Percentiles rank a stretch among this genome's conserved stretches.
phyloP scores from a whole-genome alignment of 2,329 filamentous ascomycete species.

The Trematosphaeria pertusa region DNA sequence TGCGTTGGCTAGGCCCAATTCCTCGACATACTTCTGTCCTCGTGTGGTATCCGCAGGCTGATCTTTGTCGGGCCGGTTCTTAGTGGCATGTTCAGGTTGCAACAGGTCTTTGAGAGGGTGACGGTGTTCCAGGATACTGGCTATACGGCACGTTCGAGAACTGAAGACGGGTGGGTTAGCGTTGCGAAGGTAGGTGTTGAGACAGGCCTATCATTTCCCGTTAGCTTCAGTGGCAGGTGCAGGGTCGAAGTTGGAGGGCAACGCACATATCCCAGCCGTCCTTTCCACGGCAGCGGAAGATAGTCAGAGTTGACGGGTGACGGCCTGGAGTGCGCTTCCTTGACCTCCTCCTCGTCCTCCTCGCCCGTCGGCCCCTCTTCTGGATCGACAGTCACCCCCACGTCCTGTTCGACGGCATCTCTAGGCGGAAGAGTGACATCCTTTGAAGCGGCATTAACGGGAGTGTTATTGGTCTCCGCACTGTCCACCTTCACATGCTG shows the following conservation, averaged over 20 bases:
- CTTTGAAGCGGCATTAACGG: conserved; percentile 18
- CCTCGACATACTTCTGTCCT: conserved; percentile 77
- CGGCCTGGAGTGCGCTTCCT: conserved; percentile 66
- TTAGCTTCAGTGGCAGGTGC: conserved; percentile 23
- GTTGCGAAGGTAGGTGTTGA: conserved; percentile 88
- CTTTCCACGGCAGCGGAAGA: conserved; percentile 88
- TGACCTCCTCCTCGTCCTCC: conserved; percentile 61
- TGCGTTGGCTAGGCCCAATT: conserved; percentile 80
- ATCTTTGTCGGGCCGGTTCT: conserved; percentile 82
- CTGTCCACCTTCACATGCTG: conserved; percentile 37
- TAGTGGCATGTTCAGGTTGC: conserved; percentile 79
- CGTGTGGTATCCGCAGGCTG: conserved; percentile 70
- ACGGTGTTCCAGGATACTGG: conserved; percentile 87
- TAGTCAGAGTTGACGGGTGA: conserved; percentile 84
- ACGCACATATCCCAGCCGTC: conserved; percentile 84
- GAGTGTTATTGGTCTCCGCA: conserved; percentile 20
- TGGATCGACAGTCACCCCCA: conserved; percentile 49
- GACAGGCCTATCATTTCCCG: conserved; percentile 68
- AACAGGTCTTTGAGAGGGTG: conserved; percentile 79
- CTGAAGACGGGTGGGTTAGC: conserved; percentile 86
- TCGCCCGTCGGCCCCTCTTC: conserved; percentile 53
- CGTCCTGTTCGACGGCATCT: conserved; percentile 22
- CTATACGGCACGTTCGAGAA: conserved; percentile 88
- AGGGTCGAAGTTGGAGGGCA: conserved; percentile 13
- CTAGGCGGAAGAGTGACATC: conserved; percentile 27